A percentile compares a stretch with the other conserved stretches of the same genome.
Conservation (phyloP, 306 rosid species). For the Quercus rubra region DNA sequence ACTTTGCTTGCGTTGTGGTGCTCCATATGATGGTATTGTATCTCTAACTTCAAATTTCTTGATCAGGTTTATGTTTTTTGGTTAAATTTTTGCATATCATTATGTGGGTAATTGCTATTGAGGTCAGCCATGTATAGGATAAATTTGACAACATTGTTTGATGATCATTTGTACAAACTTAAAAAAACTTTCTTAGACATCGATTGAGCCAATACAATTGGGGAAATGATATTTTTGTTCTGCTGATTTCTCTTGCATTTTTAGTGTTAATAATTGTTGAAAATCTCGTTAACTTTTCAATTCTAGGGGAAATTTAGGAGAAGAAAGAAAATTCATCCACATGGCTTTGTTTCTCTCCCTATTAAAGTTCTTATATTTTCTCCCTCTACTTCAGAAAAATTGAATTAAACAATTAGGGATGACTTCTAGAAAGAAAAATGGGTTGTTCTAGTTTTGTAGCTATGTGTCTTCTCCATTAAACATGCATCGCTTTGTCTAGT, state of each 20-base stretch:
- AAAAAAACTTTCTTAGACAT: too few species aligned
- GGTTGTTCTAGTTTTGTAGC: not conserved
- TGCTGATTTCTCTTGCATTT: too few species aligned
- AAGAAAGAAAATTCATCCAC: not conserved
- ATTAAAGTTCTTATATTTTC: not conserved
- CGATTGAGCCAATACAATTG: too few species aligned
- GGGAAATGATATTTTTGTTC: too few species aligned
- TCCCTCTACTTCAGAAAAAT: not conserved
- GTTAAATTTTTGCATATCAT: not conserved
- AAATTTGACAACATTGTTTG: too few species aligned
- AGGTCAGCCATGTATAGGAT: too few species aligned
- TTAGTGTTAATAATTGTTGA: too few species aligned
- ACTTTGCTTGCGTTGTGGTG: constrained; percentile 70
- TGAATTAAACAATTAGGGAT: not conserved
- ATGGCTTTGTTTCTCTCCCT: not conserved
- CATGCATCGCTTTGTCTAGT: not conserved
- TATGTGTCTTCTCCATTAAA: not conserved
- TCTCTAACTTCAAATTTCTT: not conserved
- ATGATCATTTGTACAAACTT: too few species aligned
- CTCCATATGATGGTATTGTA: constrained; percentile 59
- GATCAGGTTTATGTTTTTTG: not conserved
- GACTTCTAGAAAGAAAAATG: not conserved
- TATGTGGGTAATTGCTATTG: too few species aligned
- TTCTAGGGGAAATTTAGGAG: not conserved
- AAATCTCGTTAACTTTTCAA: too few species aligned